Base-by-base conservation (phyloP, 805 yeast species). In the Hanseniaspora clermontiae region DNA sequence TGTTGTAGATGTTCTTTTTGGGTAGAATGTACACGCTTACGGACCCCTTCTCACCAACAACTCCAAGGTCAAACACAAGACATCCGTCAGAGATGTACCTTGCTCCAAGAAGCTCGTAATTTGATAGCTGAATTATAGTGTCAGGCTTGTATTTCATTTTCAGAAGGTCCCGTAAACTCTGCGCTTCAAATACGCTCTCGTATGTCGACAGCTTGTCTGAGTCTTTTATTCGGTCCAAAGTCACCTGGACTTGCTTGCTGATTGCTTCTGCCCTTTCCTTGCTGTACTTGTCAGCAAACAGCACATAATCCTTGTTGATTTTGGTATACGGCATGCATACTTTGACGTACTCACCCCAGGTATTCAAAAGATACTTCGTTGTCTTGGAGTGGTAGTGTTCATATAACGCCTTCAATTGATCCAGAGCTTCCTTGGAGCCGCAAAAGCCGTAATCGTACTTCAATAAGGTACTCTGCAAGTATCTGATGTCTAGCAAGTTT, bases 311-410 rank as follows among this genome's bases (percentile, higher is more conserved):
- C 5, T 24, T 17, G 15, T 34, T 43, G 15, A 34, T 24, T 10
- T 27, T 43, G 7, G 11, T 15, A 14, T 51, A 51, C n/a, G 55
- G 55, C 29, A 51, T 34, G 36, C 42, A 52, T 45, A 37, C 38
- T 11, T 29, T n/a, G 8, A 52, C n/a, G 27, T 29, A 11, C 1
- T 27, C 37, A 14, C 20, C 37, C 24, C 20, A 15, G 10, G 19
- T 12, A 6, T 45, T n/a, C 40, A 43, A 43, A 17, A 52, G 19
- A 15, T 37, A 29, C 10, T 19, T 24, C 24, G 31, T 11, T 1
- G 34, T 29, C 7, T 15, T 17, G 12, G 7, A 19, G 20, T 52
- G 29, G 38, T 17, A 52, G 9, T 34, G 38, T 12, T 38, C 31
- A 45, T 52, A 52, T 27, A 52, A 31, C 8, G 10, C 2, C 10